These are phyloP conservation scores for Scutellaria galericulata DNA, from an alignment of 257 asterid genomes.

Conservation along the genomic window DNA sequence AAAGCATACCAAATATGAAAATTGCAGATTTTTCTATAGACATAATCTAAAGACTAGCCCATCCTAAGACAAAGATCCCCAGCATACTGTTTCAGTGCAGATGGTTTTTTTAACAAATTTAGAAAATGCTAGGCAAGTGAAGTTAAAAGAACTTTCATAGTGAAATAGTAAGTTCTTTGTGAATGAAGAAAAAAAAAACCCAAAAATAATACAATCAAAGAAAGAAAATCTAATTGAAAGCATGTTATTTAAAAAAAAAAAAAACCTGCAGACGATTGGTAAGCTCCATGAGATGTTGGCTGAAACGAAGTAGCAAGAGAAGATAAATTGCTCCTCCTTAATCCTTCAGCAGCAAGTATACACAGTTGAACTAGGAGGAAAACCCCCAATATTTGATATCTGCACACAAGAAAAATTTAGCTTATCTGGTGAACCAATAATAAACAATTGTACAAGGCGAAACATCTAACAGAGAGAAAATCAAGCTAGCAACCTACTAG, in stretches of 20 bases:
- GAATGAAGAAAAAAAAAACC: slow-evolving; percentile 18
- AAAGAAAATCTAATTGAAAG: neutral
- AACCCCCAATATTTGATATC: slow-evolving; percentile 97
- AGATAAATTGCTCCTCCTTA: slow-evolving; percentile 84
- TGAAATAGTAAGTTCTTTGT: neutral
- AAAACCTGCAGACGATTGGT: slow-evolving; percentile 76
- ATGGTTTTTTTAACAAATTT: too few relatives aligned
- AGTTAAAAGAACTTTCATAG: neutral
- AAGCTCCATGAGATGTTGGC: slow-evolving; percentile 71
- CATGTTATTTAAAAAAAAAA: slow-evolving; percentile 5
- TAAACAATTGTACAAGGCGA: neutral
- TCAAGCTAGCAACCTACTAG: slow-evolving; percentile 4
- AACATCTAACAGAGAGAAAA: slow-evolving; percentile 2
- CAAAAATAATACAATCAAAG: neutral
- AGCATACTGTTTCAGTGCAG: neutral
- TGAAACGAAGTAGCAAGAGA: slow-evolving; percentile 78
- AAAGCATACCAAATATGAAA: slow-evolving; percentile 15
- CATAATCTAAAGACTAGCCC: neutral
- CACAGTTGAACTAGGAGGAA: slow-evolving; percentile 96
- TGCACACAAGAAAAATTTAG: slow-evolving; percentile 43
- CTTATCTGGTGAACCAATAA: neutral
- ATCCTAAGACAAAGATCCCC: neutral
- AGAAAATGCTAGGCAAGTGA: neutral
- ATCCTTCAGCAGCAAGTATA: slow-evolving; percentile 88
- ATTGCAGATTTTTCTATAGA: neutral